Evolutionary conservation across 768 basidiomycete species (phyloP).

Genomic region (Suillus ampliporus): DNA sequence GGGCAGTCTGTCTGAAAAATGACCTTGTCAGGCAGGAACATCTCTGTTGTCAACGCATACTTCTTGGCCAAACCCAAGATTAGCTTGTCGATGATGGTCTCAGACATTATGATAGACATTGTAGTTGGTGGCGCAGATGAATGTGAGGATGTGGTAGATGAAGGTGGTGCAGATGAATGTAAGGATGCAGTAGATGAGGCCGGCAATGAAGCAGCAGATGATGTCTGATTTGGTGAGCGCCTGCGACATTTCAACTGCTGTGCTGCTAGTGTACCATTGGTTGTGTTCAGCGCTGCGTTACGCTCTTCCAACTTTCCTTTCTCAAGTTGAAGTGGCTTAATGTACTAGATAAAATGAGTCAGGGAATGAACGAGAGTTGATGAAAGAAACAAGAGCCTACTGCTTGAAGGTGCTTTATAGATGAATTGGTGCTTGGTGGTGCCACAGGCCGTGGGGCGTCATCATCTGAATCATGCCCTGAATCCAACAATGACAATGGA

Average conservation of each 20-base stretch:
- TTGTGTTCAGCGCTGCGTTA: background rate
- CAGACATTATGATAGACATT: background rate
- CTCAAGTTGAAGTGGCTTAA: background rate
- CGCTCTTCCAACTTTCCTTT: background rate
- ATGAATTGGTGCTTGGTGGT: background rate
- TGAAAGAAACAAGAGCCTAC: background rate
- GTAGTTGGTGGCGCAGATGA: background rate
- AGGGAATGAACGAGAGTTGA: background rate
- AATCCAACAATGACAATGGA: background rate
- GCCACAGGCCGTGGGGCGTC: background rate
- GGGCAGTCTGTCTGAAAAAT: constrained; percentile 1
- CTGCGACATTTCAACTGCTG: background rate
- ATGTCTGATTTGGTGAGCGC: background rate
- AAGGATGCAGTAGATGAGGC: background rate
- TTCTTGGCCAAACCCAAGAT: background rate
- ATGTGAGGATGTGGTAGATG: background rate
- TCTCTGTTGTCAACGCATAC: constrained; percentile 3
- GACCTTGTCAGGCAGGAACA: background rate
- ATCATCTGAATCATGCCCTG: constrained; percentile 1
- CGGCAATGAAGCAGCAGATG: background rate
- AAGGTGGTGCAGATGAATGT: background rate
- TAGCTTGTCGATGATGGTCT: background rate
- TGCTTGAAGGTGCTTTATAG: background rate
- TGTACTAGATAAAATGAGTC: background rate
- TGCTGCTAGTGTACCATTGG: background rate